phyloP scores from a whole-genome alignment of 148 eudicot species.

The Rhododendron simsii region DNA sequence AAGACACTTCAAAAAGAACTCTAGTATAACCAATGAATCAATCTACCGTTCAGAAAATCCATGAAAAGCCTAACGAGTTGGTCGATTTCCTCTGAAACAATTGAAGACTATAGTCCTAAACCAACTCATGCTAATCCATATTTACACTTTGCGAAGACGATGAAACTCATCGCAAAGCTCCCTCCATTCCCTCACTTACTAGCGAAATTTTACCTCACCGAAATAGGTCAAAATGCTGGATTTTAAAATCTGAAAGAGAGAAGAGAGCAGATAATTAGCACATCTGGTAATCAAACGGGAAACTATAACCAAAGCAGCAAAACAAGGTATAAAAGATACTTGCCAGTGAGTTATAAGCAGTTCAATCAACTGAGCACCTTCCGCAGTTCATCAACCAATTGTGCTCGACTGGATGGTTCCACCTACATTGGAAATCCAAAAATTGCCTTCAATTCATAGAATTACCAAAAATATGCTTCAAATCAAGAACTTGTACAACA shows the following conservation, averaged over 20 bases:
- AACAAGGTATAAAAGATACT: background rate
- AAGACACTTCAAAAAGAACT: background rate
- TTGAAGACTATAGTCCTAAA: background rate
- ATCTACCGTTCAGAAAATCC: background rate
- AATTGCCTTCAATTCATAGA: background rate
- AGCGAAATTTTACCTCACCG: background rate
- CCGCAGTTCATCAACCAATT: constrained; percentile 58
- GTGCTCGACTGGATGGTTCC: constrained; percentile 48
- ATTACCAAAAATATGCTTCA: background rate
- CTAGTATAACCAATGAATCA: background rate
- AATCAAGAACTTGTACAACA: background rate
- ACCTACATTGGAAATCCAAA: constrained; percentile 37
- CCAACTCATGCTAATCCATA: constrained; percentile 6
- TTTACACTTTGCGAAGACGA: constrained; percentile 10
- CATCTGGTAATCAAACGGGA: background rate
- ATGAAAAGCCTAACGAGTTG: background rate
- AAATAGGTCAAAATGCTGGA: background rate
- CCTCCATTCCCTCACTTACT: background rate
- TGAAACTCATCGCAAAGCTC: background rate
- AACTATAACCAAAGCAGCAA: background rate
- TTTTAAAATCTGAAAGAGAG: background rate
- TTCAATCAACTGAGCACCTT: constrained; percentile 42
- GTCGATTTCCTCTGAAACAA: constrained; percentile 10
- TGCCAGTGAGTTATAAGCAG: background rate
- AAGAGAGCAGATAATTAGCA: background rate